Base-by-base conservation (phyloP, 2,329 filamentous ascomycete species). In the Metarhizium guizhouense region DNA sequence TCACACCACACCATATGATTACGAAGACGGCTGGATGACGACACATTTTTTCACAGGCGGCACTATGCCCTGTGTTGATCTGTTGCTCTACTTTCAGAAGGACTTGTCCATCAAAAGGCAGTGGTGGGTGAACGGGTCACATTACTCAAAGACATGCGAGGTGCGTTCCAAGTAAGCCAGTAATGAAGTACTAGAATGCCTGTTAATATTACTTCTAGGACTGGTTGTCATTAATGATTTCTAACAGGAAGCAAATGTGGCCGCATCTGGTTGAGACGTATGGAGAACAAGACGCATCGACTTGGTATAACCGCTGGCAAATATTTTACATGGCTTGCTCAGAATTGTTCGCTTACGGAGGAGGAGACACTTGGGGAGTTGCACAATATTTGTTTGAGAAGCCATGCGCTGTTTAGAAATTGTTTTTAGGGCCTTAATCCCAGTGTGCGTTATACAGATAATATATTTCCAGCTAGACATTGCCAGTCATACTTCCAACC, bases 11-110 rank as follows among this genome's bases (percentile, higher is more conserved):
- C 84, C 85, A 0, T 88, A 88, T 64, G 84, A 88, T 64, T 88
- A 83, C 60, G 84, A 88, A 58, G 78, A 80, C 51, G 85, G 85
- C 38, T 89, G 85, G 86, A 88, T 88, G 85, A 86, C 84, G 52
- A 80, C 80, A 58, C 77, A 87, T 64, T 89, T 88, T 74, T 88
- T 88, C 70, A 86, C 84, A 0, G 86, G 85, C 13, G 86, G 86
- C 2, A 88, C 84, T 6, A 89, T 88, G 86, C 83, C 82, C 3
- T 83, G 77, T 47, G 79, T 83, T 0, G 86, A 88, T 65, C 68
- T 89, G 54, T 67, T 88, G 57, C 72, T 85, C 45, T 88, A 79
- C 64, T 88, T 88, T 64, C 85, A 88, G 67, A 71, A 74, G 29
- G 78, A 87, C 63, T 66, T 88, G 52, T 76, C 69, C 53, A 67